A percentile compares a stretch with the other conserved stretches of the same genome.
phyloP scores from a whole-genome alignment of 768 basidiomycete species.

The Boletus vermiculosoides region DNA sequence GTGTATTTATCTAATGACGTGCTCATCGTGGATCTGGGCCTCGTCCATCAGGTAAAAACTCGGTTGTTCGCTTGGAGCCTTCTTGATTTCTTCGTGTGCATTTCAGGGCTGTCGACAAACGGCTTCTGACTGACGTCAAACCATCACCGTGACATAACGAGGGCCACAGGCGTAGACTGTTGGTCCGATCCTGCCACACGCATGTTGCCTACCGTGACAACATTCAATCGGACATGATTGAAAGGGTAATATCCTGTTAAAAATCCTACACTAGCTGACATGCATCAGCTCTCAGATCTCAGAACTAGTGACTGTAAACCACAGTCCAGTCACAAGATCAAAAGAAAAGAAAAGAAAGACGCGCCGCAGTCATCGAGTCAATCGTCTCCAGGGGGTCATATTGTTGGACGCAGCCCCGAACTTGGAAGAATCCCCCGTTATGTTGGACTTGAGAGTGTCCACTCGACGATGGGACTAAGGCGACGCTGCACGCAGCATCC shows the following conservation, averaged over 20 bases:
- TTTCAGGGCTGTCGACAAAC: neutral
- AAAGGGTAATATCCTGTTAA: neutral
- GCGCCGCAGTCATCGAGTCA: too few species aligned
- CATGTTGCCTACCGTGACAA: neutral
- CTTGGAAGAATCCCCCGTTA: too few species aligned
- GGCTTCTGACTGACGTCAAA: neutral
- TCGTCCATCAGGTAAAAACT: neutral
- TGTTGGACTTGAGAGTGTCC: too few species aligned
- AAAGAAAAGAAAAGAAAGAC: neutral
- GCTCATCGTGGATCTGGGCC: neutral
- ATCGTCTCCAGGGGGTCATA: too few species aligned
- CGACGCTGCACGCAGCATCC: too few species aligned
- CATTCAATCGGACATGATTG: neutral
- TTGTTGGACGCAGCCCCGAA: too few species aligned
- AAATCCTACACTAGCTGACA: neutral
- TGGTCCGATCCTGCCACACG: neutral
- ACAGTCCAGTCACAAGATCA: neutral
- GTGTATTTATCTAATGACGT: neutral
- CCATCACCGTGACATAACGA: neutral
- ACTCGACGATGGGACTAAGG: too few species aligned
- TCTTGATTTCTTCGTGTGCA: neutral
- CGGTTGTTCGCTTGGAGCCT: too few species aligned
- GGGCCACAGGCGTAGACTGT: neutral
- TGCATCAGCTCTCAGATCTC: neutral
- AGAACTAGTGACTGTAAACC: neutral